These are phyloP conservation scores for Saccharomycopsis amapae DNA, from an alignment of 805 yeast species.

Conservation along the genomic window DNA sequence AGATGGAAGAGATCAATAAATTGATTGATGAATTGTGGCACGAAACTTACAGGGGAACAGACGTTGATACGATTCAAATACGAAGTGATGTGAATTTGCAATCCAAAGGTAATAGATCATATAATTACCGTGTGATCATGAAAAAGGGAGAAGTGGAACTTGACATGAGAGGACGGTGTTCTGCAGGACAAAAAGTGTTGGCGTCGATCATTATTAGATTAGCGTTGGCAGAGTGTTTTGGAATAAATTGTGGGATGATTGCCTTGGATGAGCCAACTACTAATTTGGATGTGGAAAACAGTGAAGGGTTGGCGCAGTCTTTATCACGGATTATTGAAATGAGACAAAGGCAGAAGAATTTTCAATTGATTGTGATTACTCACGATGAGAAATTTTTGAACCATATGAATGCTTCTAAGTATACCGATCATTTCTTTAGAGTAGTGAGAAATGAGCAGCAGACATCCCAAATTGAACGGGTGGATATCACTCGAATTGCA, in stretches of 20 bases:
- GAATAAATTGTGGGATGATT: conserved; percentile 88
- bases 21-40: conserved; percentile 91
- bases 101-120: conserved; percentile 48
- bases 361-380: conserved; percentile 91
- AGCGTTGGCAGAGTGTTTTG: conserved; percentile 93
- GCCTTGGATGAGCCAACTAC: conserved; percentile 98
- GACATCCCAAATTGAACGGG: conserved; percentile 65
- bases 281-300: conserved; percentile 82
- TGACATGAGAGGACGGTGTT: conserved; percentile 97
- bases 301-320: conserved; percentile 79
- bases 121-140: conserved; percentile 94
- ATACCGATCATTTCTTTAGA: conserved; percentile 81
- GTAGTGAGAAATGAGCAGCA: conserved; percentile 77
- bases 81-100: conserved; percentile 53
- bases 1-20: conserved; percentile 88
- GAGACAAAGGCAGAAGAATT: conserved; percentile 73
- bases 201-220: conserved; percentile 87
- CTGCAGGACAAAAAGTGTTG: conserved; percentile 94
- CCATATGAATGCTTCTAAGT: conserved; percentile 77
- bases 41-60: conserved; percentile 89
- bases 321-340: conserved; percentile 66
- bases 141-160: conserved; percentile 83
- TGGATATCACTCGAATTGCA: conserved; percentile 35
- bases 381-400: conserved; percentile 90
- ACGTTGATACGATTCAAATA: conserved; percentile 84